A percentile compares a stretch with the other conserved stretches of the same genome.
Conservation (phyloP, 352 stramenopile species). For the Achlya hypogyna region DNA sequence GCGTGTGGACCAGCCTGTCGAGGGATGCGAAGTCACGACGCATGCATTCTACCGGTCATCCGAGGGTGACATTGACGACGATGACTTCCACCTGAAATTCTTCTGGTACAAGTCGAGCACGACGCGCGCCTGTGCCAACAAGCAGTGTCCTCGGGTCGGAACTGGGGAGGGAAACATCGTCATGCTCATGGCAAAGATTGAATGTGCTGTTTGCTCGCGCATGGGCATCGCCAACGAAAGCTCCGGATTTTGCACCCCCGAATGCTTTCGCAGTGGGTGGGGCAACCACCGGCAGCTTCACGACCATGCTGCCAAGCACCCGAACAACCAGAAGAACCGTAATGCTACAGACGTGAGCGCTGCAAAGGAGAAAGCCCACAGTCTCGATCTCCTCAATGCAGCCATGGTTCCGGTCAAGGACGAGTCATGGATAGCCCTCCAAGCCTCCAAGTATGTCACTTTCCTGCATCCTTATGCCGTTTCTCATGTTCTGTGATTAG, state of each 20-base stretch:
- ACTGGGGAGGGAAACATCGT: slow-evolving; percentile 49
- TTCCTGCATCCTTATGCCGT: not conserved
- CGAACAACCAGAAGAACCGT: not conserved
- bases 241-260: slow-evolving; percentile 56
- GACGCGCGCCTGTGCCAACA: slow-evolving; percentile 50
- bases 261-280: slow-evolving; percentile 61
- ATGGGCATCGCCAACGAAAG: slow-evolving; percentile 53
- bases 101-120: slow-evolving; percentile 54
- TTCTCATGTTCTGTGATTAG: slow-evolving; percentile 22
- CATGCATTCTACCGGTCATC: slow-evolving; percentile 69
- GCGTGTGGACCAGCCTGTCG: slow-evolving; percentile 62
- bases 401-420: slow-evolving; percentile 28
- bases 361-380: not conserved
- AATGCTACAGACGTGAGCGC: not conserved
- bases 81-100: slow-evolving; percentile 59
- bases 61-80: slow-evolving; percentile 60
- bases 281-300: slow-evolving; percentile 60
- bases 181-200: slow-evolving; percentile 56
- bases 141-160: slow-evolving; percentile 40
- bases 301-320: slow-evolving; percentile 25
- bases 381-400: slow-evolving; percentile 20
- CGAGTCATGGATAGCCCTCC: slow-evolving; percentile 58
- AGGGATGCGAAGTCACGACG: slow-evolving; percentile 57
- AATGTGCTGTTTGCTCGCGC: slow-evolving; percentile 59
- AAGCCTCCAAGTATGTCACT: slow-evolving; percentile 46